Evolutionary conservation across 2,329 filamentous ascomycete species (phyloP).

Genomic region (Coleophoma cylindrospora): DNA sequence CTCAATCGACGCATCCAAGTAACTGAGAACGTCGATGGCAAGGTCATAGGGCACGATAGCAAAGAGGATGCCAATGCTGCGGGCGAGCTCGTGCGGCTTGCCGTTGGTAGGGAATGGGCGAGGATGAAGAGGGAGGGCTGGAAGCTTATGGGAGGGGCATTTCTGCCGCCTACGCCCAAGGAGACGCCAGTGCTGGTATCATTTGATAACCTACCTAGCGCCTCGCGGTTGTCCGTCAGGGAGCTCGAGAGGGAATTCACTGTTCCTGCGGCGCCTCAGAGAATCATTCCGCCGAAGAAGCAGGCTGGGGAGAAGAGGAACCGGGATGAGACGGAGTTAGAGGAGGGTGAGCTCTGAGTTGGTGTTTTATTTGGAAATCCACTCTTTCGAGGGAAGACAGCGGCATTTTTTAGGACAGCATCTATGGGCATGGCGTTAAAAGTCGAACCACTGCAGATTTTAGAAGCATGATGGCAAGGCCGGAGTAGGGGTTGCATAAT

Average conservation of each 20-base stretch:
- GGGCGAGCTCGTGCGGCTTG: slow-evolving; percentile 75
- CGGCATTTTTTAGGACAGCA: no score
- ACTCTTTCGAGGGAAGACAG: no score
- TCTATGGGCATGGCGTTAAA: no score
- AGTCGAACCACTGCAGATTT: no score
- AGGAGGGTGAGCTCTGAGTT: slow-evolving; percentile 4
- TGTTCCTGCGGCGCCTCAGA: not conserved
- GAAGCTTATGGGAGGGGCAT: slow-evolving; percentile 46
- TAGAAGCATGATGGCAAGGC: no score
- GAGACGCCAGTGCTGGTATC: not conserved
- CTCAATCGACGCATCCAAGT: slow-evolving; percentile 77
- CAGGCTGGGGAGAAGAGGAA: slow-evolving; percentile 10
- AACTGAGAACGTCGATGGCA: slow-evolving; percentile 32
- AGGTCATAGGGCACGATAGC: slow-evolving; percentile 72
- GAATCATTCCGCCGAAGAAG: not conserved
- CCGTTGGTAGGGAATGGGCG: slow-evolving; percentile 67
- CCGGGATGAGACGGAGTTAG: slow-evolving; percentile 4
- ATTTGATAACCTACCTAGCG: not conserved
- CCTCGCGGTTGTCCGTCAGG: not conserved
- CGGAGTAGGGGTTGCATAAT: no score
- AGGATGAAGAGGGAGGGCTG: slow-evolving; percentile 63
- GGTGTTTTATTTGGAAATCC: no score
- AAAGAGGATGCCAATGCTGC: slow-evolving; percentile 87
- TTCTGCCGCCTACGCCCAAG: slow-evolving; percentile 14
- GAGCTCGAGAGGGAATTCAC: slow-evolving; percentile 1